phyloP scores from a whole-genome alignment of 2,329 filamentous ascomycete species.

The Bipolaris victoriae region DNA sequence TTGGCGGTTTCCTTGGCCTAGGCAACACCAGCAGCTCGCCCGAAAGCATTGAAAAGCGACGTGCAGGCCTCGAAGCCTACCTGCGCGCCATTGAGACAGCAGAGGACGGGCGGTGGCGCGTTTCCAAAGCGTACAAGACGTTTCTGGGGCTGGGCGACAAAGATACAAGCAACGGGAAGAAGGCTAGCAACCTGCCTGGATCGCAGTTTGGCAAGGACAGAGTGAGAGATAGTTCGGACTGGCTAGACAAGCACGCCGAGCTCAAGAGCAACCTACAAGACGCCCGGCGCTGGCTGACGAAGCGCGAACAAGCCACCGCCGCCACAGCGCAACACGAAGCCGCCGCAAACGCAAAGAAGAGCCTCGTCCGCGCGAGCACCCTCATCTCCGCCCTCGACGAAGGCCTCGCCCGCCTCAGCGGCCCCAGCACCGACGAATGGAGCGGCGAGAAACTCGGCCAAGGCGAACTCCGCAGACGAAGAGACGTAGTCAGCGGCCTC shows the following conservation, averaged over 20 bases:
- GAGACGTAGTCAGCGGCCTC: slow-evolving; percentile 72
- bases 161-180: slow-evolving; percentile 29
- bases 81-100: slow-evolving; percentile 73
- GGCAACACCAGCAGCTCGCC: slow-evolving; percentile 69
- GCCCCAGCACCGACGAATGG: slow-evolving; percentile 48
- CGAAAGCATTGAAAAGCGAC: slow-evolving; percentile 73
- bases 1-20: slow-evolving; percentile 59
- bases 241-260: slow-evolving; percentile 77
- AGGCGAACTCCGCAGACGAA: slow-evolving; percentile 73
- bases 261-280: slow-evolving; percentile 74
- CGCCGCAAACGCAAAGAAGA: slow-evolving; percentile 75
- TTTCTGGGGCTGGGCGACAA: slow-evolving; percentile 68
- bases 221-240: slow-evolving; percentile 62
- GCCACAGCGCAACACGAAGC: slow-evolving; percentile 70
- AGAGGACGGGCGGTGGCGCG: slow-evolving; percentile 77
- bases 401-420: slow-evolving; percentile 58
- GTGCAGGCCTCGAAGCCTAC: slow-evolving; percentile 71
- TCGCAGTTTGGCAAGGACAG: slow-evolving; percentile 48
- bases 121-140: slow-evolving; percentile 72
- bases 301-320: slow-evolving; percentile 67
- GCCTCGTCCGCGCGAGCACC: slow-evolving; percentile 70
- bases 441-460: slow-evolving; percentile 65
- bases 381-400: slow-evolving; percentile 69
- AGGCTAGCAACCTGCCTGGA: slow-evolving; percentile 29
- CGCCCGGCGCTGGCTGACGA: slow-evolving; percentile 68